Conservation (phyloP, 305 asterid genomes). For the Striga hermonthica region DNA sequence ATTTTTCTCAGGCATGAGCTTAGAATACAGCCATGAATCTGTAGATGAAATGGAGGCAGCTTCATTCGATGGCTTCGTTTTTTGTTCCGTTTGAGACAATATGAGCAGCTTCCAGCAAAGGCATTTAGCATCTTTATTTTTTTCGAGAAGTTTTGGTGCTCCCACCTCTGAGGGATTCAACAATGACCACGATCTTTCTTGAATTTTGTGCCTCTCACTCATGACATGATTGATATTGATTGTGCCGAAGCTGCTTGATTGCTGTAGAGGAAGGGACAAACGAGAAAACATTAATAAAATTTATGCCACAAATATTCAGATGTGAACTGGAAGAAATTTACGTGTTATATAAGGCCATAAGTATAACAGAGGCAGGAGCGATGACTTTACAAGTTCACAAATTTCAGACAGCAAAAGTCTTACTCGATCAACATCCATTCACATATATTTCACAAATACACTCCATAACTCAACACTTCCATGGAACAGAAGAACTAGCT, state of each 20-base stretch:
- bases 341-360: constrained; percentile 1
- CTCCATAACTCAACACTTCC: background rate
- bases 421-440: constrained; percentile 1
- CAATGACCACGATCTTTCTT: constrained; percentile 64
- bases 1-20: constrained; percentile 56
- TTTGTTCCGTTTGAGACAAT: constrained; percentile 48
- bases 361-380: constrained; percentile 5
- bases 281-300: background rate
- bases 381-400: background rate
- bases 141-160: constrained; percentile 55
- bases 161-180: constrained; percentile 78
- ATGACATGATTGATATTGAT: constrained; percentile 61
- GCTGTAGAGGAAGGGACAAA: constrained; percentile 43
- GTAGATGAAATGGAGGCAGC: constrained; percentile 40
- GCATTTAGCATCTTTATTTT: constrained; percentile 64
- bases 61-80: constrained; percentile 31
- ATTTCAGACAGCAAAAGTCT: constrained; percentile 10
- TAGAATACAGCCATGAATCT: constrained; percentile 71
- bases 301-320: constrained; percentile 3
- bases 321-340: constrained; percentile 20
- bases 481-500: constrained; percentile 17
- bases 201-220: constrained; percentile 59
- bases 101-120: constrained; percentile 89
- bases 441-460: constrained; percentile 19
- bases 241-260: constrained; percentile 40